Percentiles rank a stretch among this genome's conserved stretches.
phyloP scores from a whole-genome alignment of 169 alveolate species.

The Plasmodium vinckei region DNA sequence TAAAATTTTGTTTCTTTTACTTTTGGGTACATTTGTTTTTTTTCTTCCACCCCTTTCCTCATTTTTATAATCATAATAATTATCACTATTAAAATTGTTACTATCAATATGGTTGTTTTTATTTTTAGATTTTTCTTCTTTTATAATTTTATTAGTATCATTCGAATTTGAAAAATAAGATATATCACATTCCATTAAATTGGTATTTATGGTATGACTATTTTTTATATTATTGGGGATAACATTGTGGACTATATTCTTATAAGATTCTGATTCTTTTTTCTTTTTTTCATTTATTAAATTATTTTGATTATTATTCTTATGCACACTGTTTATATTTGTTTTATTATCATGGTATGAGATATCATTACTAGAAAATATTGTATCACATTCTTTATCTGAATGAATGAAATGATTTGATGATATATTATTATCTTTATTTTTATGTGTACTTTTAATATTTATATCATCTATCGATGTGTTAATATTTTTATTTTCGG shows the following conservation, averaged over 20 bases:
- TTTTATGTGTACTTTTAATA: not conserved
- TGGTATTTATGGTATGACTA: too few relatives aligned
- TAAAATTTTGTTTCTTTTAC: slow-evolving; percentile 15
- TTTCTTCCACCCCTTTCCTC: slow-evolving; percentile 15
- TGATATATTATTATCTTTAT: not conserved
- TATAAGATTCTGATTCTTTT: too few relatives aligned
- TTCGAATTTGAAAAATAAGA: too few relatives aligned
- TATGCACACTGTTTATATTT: slow-evolving; percentile 10
- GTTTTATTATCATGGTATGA: not conserved
- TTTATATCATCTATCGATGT: not conserved
- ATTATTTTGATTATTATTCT: slow-evolving; percentile 5
- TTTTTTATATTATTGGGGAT: too few relatives aligned
- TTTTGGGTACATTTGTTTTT: not conserved
- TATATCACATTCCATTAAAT: too few relatives aligned
- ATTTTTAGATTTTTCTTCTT: too few relatives aligned
- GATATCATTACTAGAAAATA: not conserved
- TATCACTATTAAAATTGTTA: too few relatives aligned
- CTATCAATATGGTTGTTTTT: too few relatives aligned
- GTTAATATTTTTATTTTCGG: slow-evolving; percentile 1
- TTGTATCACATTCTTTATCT: slow-evolving; percentile 16
- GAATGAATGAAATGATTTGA: slow-evolving; percentile 2
- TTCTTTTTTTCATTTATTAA: not conserved
- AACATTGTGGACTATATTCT: too few relatives aligned
- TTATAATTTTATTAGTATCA: too few relatives aligned
- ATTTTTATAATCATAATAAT: not conserved